These are phyloP conservation scores for Mucor velutinosus DNA, from an alignment of 371 early-diverging fungal genomes.

Conservation along the genomic window DNA sequence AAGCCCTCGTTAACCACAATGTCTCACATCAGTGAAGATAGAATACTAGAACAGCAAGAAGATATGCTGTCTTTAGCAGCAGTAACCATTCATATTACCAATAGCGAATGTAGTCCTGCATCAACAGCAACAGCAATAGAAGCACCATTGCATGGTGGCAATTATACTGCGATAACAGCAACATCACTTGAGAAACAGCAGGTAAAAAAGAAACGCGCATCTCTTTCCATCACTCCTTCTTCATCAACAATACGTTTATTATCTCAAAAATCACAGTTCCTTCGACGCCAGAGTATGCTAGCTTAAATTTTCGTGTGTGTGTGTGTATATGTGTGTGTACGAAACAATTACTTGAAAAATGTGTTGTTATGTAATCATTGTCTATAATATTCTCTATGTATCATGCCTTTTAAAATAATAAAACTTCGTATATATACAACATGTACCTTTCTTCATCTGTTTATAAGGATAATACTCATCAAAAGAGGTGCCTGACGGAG, in stretches of 20 bases:
- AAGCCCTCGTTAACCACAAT: not conserved
- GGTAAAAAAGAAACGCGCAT: slow-evolving; percentile 16
- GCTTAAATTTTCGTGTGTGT: not conserved
- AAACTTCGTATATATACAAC: not conserved
- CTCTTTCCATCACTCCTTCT: slow-evolving; percentile 17
- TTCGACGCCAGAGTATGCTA: slow-evolving; percentile 22
- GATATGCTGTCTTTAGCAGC: not conserved
- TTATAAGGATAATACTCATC: not conserved
- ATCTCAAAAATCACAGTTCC: slow-evolving; percentile 26
- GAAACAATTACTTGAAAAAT: not conserved
- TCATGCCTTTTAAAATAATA: not conserved
- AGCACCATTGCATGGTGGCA: not conserved
- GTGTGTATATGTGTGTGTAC: not conserved
- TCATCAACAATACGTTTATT: slow-evolving; percentile 19
- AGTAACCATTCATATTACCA: not conserved
- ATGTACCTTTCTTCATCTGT: not conserved
- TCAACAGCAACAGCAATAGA: not conserved
- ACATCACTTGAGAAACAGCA: not conserved
- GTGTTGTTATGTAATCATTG: not conserved
- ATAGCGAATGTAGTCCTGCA: not conserved
- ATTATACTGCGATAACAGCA: not conserved
- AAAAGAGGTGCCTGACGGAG: not conserved
- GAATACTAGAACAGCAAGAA: not conserved
- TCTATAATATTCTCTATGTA: not conserved
- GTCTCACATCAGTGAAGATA: not conserved